Percentiles rank a stretch among this genome's conserved stretches.
Evolutionary conservation across 257 asterid species (phyloP).

Genomic region (Petunia secreta): DNA sequence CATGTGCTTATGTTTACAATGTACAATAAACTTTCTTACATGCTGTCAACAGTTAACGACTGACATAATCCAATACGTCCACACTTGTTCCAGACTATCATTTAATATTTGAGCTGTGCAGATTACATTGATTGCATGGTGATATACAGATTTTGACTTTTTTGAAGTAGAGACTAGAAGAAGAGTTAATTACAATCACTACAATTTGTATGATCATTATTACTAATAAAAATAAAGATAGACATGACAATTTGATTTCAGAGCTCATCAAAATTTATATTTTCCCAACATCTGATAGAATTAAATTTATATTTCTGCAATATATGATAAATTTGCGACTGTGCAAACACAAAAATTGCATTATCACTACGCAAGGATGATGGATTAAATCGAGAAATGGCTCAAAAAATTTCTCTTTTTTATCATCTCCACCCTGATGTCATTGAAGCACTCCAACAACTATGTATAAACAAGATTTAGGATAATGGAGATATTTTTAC

Average conservation of each 20-base stretch:
- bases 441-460: background rate
- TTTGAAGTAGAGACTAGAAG: background rate
- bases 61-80: background rate
- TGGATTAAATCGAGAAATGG: no score
- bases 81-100: background rate
- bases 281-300: background rate
- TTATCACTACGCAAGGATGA: no score
- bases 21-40: background rate
- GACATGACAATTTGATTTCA: background rate
- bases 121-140: background rate
- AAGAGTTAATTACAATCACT: no score
- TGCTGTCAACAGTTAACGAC: background rate
- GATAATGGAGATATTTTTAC: background rate
- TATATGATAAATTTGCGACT: no score
- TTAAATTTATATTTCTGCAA: no score
- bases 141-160: background rate
- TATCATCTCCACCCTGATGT: background rate
- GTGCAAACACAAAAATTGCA: no score
- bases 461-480: background rate
- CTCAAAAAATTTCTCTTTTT: background rate
- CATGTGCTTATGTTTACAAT: background rate
- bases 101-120: no score
- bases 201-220: no score
- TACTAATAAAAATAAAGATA: no score
- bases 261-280: background rate